Evolutionary conservation across 257 asterid species (phyloP), one percentile per base, ranked within the genome.

Genomic region (Solanum microdontum): DNA sequence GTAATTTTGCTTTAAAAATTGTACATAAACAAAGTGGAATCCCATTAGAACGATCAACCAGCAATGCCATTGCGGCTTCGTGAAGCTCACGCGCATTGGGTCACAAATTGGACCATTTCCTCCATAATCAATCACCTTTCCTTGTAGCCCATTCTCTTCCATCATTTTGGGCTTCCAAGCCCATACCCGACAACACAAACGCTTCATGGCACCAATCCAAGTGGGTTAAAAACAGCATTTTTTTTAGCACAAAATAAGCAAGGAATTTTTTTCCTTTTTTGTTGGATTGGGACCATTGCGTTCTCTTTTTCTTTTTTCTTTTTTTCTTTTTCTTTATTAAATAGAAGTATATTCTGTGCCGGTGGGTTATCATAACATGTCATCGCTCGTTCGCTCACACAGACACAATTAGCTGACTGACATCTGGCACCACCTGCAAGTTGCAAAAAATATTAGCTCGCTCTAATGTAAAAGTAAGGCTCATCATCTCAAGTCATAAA

Each of bases 351-450:
- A 26, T 45, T 45, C 24, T 17, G 43, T 15, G 36, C 69, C 85
- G 11, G 85, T 48, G 14, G 26, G 85, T 40, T 58, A 58, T 58
- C 66, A 77, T 45, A 12, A 24, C 62, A 80, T 80, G 58, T 82
- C 69, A 80, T 80, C 40, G 60, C 3, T 15, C 55, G 6, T 43
- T 43, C 21, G 69, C 13, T 43, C 84, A 43, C 64, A 77, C 24
- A n/a, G 7, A 17, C 21, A 51, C 37, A 11, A 40, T 34, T 23
- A 64, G 75, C 87, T 64, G 80, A 51, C 9, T 51, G 82, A 51
- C 87, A 85, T 13, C 87, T 85, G 87, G 66, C 82, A 68, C 40
- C 30, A 68, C 87, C 82, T 85, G 82, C 82, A 40, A 39, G 30
- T 68, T 30, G 82, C 21, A 23, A 85, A 85, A 85, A 37, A 26